A percentile compares a stretch with the other conserved stretches of the same genome.
These are phyloP conservation scores for Acacia confusa DNA, from an alignment of 306 rosid species.

Conservation along the genomic window DNA sequence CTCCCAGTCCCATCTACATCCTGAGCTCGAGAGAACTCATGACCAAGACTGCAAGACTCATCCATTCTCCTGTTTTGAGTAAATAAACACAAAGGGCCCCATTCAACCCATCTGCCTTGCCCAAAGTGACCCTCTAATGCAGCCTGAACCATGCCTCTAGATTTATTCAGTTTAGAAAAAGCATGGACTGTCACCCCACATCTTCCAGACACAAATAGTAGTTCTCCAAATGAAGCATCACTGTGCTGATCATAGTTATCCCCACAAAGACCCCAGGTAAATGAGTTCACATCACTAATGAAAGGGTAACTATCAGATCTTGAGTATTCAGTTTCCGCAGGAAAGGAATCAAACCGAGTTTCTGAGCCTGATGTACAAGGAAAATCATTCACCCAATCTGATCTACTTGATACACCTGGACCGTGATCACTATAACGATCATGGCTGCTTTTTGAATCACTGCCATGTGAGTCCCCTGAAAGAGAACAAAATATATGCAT, in stretches of 20 bases:
- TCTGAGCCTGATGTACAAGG: slow-evolving; percentile 54
- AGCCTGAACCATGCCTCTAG: slow-evolving; percentile 32
- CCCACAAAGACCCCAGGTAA: slow-evolving; percentile 79
- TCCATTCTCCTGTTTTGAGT: slow-evolving; percentile 40
- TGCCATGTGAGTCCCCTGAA: slow-evolving; percentile 54
- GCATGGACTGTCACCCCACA: slow-evolving; percentile 83
- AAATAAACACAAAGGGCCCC: slow-evolving; percentile 61
- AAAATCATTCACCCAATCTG: slow-evolving; percentile 45
- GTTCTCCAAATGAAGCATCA: slow-evolving; percentile 67
- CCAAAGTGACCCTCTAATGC: slow-evolving; percentile 46
- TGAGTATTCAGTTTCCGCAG: slow-evolving; percentile 44
- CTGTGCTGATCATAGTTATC: slow-evolving; percentile 65
- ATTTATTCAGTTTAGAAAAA: slow-evolving; percentile 47
- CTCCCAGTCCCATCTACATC: slow-evolving; percentile 37
- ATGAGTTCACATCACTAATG: slow-evolving; percentile 74
- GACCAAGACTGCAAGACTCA: slow-evolving; percentile 40
- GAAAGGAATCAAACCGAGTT: slow-evolving; percentile 35
- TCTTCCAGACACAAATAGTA: slow-evolving; percentile 79
- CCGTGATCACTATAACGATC: slow-evolving; percentile 33
- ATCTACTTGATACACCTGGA: slow-evolving; percentile 37
- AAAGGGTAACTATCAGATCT: slow-evolving; percentile 46
- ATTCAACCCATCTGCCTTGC: slow-evolving; percentile 85
- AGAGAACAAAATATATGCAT: slow-evolving; percentile 24
- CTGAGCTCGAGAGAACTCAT: slow-evolving; percentile 37
- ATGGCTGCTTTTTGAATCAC: slow-evolving; percentile 32